A percentile compares a stretch with the other conserved stretches of the same genome.
Conservation (phyloP, 75 land plant species). For the Adiantum capillusveneris region DNA sequence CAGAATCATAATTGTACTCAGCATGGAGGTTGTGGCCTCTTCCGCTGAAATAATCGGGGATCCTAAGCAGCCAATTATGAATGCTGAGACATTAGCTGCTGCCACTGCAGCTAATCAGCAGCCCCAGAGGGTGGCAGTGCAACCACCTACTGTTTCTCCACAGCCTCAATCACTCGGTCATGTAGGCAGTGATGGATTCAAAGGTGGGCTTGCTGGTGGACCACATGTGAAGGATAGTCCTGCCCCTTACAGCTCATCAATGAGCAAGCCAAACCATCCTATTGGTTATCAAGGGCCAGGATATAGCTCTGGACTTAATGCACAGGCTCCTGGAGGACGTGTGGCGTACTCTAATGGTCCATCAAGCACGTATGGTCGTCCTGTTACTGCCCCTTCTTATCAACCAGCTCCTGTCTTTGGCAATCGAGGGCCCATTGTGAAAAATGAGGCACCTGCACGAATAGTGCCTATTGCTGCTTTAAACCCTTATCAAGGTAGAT, state of each 20-base stretch:
- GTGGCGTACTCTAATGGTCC: slow-evolving; percentile 3
- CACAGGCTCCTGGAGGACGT: slow-evolving; percentile 11
- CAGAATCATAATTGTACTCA: slow-evolving; percentile 78
- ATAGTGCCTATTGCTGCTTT: slow-evolving; percentile 85
- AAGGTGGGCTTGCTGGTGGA: slow-evolving; percentile 4
- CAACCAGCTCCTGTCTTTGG: slow-evolving; percentile 61
- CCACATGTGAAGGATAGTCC: not conserved
- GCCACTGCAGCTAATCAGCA: slow-evolving; percentile 14
- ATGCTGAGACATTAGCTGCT: slow-evolving; percentile 22
- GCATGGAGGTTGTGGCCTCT: slow-evolving; percentile 55
- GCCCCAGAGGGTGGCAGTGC: slow-evolving; percentile 2
- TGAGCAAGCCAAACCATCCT: too few species aligned
- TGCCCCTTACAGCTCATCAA: slow-evolving; percentile 2
- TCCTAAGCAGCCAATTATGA: slow-evolving; percentile 28
- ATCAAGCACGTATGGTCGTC: slow-evolving; percentile 33
- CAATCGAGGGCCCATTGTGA: slow-evolving; percentile 78
- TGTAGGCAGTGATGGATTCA: slow-evolving; percentile 6
- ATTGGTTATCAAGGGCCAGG: too few species aligned
- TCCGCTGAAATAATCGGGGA: slow-evolving; percentile 59
- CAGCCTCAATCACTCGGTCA: slow-evolving; percentile 14
- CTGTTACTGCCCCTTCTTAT: slow-evolving; percentile 37
- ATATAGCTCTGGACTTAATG: slow-evolving; percentile 1
- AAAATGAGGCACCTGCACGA: slow-evolving; percentile 78
- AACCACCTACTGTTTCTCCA: slow-evolving; percentile 7
- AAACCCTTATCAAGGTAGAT: slow-evolving; percentile 86